Evolutionary conservation across 805 yeast genomes (phyloP).

Genomic region (Clavispora santaluciae): DNA sequence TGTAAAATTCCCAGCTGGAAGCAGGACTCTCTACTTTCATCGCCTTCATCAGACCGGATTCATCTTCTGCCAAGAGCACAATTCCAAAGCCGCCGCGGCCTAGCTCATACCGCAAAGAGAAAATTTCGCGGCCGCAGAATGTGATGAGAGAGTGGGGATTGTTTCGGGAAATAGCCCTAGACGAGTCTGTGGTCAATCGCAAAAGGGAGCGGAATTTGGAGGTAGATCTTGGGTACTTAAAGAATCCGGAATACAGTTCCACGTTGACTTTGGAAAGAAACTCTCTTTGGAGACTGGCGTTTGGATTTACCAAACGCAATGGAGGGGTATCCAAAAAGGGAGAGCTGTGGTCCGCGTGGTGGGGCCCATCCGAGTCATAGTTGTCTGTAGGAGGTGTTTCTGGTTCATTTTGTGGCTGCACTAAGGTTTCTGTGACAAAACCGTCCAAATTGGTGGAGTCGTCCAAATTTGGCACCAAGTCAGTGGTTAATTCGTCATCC

Average conservation of each 20-base stretch:
- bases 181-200: not conserved
- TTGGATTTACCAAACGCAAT: not conserved
- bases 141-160: conserved; percentile 27
- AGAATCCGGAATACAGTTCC: not conserved
- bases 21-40: conserved; percentile 70
- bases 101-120: conserved; percentile 48
- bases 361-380: conserved; percentile 15
- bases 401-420: conserved; percentile 2
- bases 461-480: conserved; percentile 9
- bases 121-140: conserved; percentile 36
- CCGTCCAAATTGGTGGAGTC: conserved; percentile 37
- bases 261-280: not conserved
- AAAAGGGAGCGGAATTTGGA: not conserved
- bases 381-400: conserved; percentile 28
- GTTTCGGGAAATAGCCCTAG: not conserved
- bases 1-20: conserved; percentile 77
- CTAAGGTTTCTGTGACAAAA: conserved; percentile 47
- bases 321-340: conserved; percentile 39
- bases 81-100: conserved; percentile 83
- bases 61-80: conserved; percentile 65
- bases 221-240: not conserved
- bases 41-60: conserved; percentile 54
- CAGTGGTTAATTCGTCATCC: conserved; percentile 25
- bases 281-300: not conserved
- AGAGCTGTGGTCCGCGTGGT: conserved; percentile 34